phyloP scores from a whole-genome alignment of 2,329 filamentous ascomycete species.

The Beauveria caledonica region DNA sequence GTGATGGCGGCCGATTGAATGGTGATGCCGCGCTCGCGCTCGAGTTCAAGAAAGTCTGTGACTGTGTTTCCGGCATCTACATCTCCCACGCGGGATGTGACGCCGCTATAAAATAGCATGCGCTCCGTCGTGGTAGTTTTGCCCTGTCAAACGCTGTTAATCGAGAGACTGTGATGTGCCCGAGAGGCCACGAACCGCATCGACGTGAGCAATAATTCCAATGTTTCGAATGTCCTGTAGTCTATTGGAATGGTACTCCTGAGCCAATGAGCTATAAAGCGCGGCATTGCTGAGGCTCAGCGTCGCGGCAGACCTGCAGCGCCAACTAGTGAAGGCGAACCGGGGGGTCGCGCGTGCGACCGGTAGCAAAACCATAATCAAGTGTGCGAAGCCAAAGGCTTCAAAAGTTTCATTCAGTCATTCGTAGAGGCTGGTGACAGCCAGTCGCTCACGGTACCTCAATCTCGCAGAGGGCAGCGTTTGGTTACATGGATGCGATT shows the following conservation, averaged over 20 bases:
- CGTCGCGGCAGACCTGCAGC: background rate
- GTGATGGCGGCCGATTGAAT: constrained; percentile 97
- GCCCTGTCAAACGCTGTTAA: constrained; percentile 39
- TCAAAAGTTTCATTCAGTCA: background rate
- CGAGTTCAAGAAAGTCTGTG: constrained; percentile 91
- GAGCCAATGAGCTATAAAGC: constrained; percentile 13
- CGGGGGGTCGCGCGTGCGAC: background rate
- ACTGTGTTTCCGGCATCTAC: constrained; percentile 96
- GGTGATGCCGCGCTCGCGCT: constrained; percentile 87
- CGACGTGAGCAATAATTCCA: constrained; percentile 96
- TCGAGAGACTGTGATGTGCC: background rate
- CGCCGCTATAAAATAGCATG: constrained; percentile 94
- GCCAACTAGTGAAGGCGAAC: background rate
- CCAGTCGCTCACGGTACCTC: background rate
- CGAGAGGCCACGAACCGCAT: constrained; percentile 52
- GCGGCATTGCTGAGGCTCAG: background rate
- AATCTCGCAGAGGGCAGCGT: background rate
- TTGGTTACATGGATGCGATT: background rate
- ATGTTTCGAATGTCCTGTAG: constrained; percentile 72
- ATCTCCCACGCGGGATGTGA: constrained; percentile 82
- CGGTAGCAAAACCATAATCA: background rate
- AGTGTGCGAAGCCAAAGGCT: constrained; percentile 6
- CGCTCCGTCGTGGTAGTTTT: constrained; percentile 99
- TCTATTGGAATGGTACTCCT: constrained; percentile 12
- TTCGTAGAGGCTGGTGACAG: background rate